phyloP scores from a whole-genome alignment of 2,329 filamentous ascomycete genomes.

The Cryoendolithus antarcticus region DNA sequence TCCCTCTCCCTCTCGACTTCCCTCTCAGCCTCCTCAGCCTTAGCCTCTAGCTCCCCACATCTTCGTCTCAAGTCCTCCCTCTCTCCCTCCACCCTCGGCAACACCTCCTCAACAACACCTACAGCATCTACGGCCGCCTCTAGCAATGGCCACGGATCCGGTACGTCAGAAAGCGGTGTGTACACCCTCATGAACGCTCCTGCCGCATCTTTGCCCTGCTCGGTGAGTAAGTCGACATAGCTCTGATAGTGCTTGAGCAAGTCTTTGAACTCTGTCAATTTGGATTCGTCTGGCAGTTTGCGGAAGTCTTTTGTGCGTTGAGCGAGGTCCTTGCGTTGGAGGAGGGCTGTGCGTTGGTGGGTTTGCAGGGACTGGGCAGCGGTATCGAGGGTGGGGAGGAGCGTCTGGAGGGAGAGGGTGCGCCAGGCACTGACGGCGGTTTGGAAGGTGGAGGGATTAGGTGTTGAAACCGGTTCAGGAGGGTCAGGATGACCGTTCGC shows the following conservation, averaged over 20 bases:
- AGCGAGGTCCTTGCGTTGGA: slow-evolving; percentile 93
- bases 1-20: slow-evolving; percentile 65
- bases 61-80: slow-evolving; percentile 76
- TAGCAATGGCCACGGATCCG: slow-evolving; percentile 89
- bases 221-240: slow-evolving; percentile 92
- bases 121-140: slow-evolving; percentile 94
- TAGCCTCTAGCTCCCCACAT: slow-evolving; percentile 60
- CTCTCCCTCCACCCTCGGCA: slow-evolving; percentile 80
- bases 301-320: slow-evolving; percentile 98
- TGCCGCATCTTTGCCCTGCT: slow-evolving; percentile 88
- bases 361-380: slow-evolving; percentile 91
- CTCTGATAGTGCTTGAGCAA: slow-evolving; percentile 84
- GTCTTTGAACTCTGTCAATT: slow-evolving; percentile 77
- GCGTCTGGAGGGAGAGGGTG: slow-evolving; percentile 73
- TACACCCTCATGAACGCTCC: slow-evolving; percentile 89
- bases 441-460: slow-evolving; percentile 59
- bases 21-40: slow-evolving; percentile 72
- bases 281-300: slow-evolving; percentile 79
- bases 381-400: slow-evolving; percentile 76
- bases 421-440: slow-evolving; percentile 92
- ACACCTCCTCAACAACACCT: slow-evolving; percentile 78
- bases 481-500: not conserved
- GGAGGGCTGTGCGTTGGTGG: slow-evolving; percentile 87
- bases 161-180: slow-evolving; percentile 84
- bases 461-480: too few species aligned